phyloP scores from a whole-genome alignment of 2,329 filamentous ascomycete genomes.

The Fusarium sp. region DNA sequence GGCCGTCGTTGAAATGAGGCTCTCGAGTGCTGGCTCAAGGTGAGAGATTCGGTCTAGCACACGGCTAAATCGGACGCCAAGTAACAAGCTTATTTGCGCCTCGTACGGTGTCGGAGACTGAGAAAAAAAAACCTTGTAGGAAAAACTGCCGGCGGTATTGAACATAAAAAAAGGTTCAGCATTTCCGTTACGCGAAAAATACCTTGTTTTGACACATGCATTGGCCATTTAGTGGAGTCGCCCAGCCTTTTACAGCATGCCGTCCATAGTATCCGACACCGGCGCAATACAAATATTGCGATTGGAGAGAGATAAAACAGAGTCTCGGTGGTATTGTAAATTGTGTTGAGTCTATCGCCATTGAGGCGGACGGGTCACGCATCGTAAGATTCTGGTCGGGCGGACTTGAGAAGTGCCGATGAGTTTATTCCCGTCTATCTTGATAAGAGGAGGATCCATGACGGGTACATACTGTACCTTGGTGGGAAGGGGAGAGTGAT shows the following conservation, averaged over 20 bases:
- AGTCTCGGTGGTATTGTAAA: not conserved
- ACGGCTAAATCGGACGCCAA: constrained; percentile 14
- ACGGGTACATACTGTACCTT: not conserved
- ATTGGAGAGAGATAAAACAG: constrained; percentile 11
- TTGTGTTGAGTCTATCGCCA: not conserved
- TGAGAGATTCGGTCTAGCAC: constrained; percentile 7
- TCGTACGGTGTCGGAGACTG: not conserved
- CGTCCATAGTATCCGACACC: constrained; percentile 16
- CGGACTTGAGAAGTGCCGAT: not conserved
- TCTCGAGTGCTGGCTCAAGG: not conserved
- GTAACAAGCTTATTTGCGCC: constrained; percentile 13
- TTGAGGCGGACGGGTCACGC: not conserved
- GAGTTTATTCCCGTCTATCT: not conserved
- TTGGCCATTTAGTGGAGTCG: constrained; percentile 19
- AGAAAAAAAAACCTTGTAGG: not conserved
- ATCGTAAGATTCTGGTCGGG: constrained; percentile 16
- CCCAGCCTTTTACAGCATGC: constrained; percentile 2
- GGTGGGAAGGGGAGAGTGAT: not conserved
- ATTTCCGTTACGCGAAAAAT: constrained; percentile 37
- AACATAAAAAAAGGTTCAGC: not conserved
- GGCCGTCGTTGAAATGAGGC: constrained; percentile 13
- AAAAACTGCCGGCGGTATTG: not conserved
- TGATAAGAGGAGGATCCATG: not conserved
- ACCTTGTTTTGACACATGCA: constrained; percentile 33
- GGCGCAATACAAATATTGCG: not conserved